Evolutionary conservation across 257 asterid genomes (phyloP).

Genomic region (Nicotiana tomentosiformis): DNA sequence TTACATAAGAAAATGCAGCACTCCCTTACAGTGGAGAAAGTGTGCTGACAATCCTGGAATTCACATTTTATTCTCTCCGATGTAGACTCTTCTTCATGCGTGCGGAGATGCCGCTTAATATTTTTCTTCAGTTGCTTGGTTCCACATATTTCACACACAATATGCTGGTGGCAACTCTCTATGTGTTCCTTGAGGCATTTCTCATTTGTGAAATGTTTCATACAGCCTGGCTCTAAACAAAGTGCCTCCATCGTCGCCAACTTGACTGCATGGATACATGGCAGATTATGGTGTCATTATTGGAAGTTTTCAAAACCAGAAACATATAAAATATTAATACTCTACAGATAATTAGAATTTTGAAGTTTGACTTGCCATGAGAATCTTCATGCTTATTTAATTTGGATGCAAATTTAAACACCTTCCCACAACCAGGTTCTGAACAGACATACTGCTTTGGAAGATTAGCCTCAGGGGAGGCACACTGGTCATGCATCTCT

Average conservation of each 20-base stretch:
- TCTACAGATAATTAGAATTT: not conserved
- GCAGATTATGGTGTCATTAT: not conserved
- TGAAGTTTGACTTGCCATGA: constrained; percentile 45
- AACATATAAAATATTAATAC: not conserved
- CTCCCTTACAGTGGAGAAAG: constrained; percentile 61
- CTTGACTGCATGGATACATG: constrained; percentile 48
- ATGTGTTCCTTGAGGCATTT: constrained; percentile 75
- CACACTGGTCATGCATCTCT: constrained; percentile 53
- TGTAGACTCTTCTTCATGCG: constrained; percentile 42
- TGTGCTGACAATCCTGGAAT: constrained; percentile 42
- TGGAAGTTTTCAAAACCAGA: not conserved
- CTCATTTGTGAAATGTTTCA: constrained; percentile 70
- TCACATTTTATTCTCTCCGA: constrained; percentile 48
- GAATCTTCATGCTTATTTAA: constrained; percentile 66
- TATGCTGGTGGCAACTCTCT: constrained; percentile 54
- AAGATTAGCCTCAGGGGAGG: constrained; percentile 19
- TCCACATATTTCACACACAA: constrained; percentile 69
- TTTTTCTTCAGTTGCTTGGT: constrained; percentile 73
- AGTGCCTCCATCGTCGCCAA: constrained; percentile 67
- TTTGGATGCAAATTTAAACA: constrained; percentile 57
- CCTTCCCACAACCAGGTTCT: constrained; percentile 80
- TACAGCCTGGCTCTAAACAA: constrained; percentile 77
- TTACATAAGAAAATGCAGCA: not conserved
- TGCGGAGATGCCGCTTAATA: constrained; percentile 72
- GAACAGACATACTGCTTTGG: constrained; percentile 52